Base-by-base conservation (phyloP, 495 filamentous ascomycete species). In the Parachaetomium inaequale region DNA sequence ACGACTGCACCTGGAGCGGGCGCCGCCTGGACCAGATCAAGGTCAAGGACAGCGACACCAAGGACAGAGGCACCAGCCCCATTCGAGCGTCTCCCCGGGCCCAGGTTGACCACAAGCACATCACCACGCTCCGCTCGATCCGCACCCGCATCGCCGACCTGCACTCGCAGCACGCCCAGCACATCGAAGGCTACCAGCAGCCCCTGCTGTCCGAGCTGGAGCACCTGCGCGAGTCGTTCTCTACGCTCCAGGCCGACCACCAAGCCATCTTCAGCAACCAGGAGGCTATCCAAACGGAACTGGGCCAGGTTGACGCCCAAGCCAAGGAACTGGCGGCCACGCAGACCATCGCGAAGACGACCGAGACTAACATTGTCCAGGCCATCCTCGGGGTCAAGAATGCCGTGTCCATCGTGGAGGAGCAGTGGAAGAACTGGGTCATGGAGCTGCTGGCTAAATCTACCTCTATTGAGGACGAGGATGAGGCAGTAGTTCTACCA, bases 1-100 rank as follows among this genome's bases (percentile, higher is more conserved):
- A 65, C 63, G 66, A 74, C 55, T 63, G 59, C 59, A 17, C 49
- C 15, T 75, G 73, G 73, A 63, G 59, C 32, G 73, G 73, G 11
- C 61, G 73, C 14, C 53, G 66, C 19, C 61, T 72, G 7, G 54
- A 58, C 2, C 11, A 50, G 21, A 49, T 62, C 59, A 50, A 40
- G 4, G 40, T 55, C 29, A 19, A 12, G 7, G 1, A 29, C 36
- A 56, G 45, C 36, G 6, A 5, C 53, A 7, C 11, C 2, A 7
- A 7, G 5, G 8, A 7, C 14, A 19, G n/a, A n/a, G n/a, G n/a
- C n/a, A n/a, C n/a, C n/a, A n/a, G 17, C 1, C 40, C 40, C 2
- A 14, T 34, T n/a, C n/a, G n/a, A n/a, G n/a, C n/a, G n/a, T n/a
- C n/a, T n/a, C n/a, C n/a, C n/a, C n/a, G n/a, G n/a, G n/a, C n/a